Evolutionary conservation across 306 rosid species (phyloP).

Genomic region (Pyrus bretschneideri): DNA sequence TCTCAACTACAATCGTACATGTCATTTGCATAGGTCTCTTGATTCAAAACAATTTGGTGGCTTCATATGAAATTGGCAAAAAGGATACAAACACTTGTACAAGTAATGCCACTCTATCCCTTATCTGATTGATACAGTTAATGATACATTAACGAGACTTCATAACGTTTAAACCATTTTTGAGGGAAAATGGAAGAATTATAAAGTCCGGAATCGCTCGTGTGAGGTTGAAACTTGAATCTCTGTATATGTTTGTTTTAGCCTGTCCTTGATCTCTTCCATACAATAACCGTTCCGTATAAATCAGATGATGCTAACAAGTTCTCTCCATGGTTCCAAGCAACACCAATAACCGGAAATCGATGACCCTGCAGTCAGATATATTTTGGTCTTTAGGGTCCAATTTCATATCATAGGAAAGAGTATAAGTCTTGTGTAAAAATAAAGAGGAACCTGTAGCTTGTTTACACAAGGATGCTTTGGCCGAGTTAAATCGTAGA

Average conservation of each 20-base stretch:
- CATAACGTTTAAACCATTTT: not conserved
- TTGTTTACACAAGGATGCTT: slow-evolving; percentile 92
- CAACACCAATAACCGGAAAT: slow-evolving; percentile 77
- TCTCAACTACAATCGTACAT: not conserved
- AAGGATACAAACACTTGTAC: not conserved
- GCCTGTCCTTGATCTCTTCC: slow-evolving; percentile 82
- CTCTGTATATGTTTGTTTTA: slow-evolving; percentile 20
- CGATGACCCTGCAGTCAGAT: slow-evolving; percentile 76
- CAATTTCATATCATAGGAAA: not conserved
- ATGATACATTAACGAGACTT: not conserved
- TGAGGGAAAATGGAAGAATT: not conserved
- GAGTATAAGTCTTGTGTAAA: not conserved
- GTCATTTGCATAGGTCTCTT: not conserved
- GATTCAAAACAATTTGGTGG: not conserved
- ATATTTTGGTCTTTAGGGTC: slow-evolving; percentile 19
- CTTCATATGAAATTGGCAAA: not conserved
- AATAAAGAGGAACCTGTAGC: slow-evolving; percentile 62
- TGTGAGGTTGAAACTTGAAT: not conserved
- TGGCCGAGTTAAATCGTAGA: slow-evolving; percentile 90
- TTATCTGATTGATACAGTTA: not conserved
- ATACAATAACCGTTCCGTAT: slow-evolving; percentile 81
- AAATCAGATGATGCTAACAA: slow-evolving; percentile 91
- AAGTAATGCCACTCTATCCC: not conserved
- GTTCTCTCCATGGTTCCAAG: slow-evolving; percentile 96
- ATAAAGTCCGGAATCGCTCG: not conserved